These are phyloP conservation scores for Zelopaecilomyces penicillatus DNA, from an alignment of 2,329 filamentous ascomycete genomes.

Conservation along the genomic window DNA sequence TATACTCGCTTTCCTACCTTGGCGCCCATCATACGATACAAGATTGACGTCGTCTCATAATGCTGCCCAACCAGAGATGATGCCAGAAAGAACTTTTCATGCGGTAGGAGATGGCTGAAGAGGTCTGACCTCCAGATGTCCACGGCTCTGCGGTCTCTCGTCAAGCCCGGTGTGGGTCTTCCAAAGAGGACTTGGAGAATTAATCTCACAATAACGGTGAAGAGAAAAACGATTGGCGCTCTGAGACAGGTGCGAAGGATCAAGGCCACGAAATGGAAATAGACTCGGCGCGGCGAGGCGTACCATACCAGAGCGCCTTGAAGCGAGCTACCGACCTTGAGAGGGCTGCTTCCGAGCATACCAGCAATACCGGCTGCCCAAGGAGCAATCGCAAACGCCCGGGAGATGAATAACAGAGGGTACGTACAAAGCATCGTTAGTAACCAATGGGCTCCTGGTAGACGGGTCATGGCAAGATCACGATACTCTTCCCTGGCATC, in stretches of 20 bases:
- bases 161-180: slow-evolving; percentile 23
- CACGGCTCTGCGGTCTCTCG: slow-evolving; percentile 23
- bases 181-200: slow-evolving; percentile 33
- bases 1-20: slow-evolving; percentile 45
- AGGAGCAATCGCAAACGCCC: slow-evolving; percentile 35
- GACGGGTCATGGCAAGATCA: slow-evolving; percentile 29
- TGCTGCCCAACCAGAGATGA: slow-evolving; percentile 45
- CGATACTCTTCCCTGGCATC: slow-evolving; percentile 40
- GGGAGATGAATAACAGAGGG: slow-evolving; percentile 32
- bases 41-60: slow-evolving; percentile 45
- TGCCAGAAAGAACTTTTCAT: slow-evolving; percentile 34
- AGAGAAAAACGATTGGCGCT: slow-evolving; percentile 36
- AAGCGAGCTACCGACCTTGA: slow-evolving; percentile 25
- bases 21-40: slow-evolving; percentile 40
- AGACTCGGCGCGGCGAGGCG: slow-evolving; percentile 34
- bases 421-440: slow-evolving; percentile 32
- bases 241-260: slow-evolving; percentile 30
- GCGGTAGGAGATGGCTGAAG: slow-evolving; percentile 36
- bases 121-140: slow-evolving; percentile 36
- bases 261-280: slow-evolving; percentile 41
- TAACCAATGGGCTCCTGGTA: slow-evolving; percentile 36
- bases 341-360: slow-evolving; percentile 32
- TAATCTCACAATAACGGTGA: slow-evolving; percentile 32
- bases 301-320: slow-evolving; percentile 41
- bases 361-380: slow-evolving; percentile 37